These are phyloP conservation scores for Nymphaea colorata DNA, from an alignment of 164 flowering plant genomes.

Conservation along the genomic window DNA sequence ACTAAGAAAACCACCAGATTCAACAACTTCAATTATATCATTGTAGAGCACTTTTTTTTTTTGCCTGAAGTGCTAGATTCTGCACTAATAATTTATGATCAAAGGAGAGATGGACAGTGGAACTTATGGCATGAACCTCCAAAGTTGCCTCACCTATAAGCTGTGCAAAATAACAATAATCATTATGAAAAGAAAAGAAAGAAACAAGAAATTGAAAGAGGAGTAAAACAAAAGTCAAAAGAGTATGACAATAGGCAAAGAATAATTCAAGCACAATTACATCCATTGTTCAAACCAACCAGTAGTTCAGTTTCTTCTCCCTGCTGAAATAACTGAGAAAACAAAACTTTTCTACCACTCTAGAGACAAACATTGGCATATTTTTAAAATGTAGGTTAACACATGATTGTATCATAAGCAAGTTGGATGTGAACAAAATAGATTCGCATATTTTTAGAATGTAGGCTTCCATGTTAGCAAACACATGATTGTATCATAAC, in stretches of 20 bases:
- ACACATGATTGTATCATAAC: no score
- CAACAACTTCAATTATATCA: slow-evolving; percentile 91
- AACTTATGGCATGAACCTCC: slow-evolving; percentile 62
- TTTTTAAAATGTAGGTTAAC: no score
- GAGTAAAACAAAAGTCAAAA: not conserved
- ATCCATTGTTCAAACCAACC: slow-evolving; percentile 79
- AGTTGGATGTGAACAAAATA: no score
- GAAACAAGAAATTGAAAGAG: no score
- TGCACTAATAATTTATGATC: slow-evolving; percentile 65
- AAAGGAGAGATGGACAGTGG: slow-evolving; percentile 77
- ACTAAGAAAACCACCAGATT: slow-evolving; percentile 62
- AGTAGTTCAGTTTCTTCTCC: slow-evolving; percentile 82
- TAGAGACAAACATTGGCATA: no score
- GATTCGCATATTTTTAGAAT: no score
- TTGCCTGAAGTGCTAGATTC: slow-evolving; percentile 78
- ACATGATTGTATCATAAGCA: no score
- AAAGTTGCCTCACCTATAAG: slow-evolving; percentile 51
- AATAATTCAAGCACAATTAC: slow-evolving; percentile 20
- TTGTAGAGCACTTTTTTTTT: slow-evolving; percentile 71
- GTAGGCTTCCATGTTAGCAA: no score
- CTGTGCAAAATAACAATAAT: not conserved
- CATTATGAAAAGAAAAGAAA: no score
- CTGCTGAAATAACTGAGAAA: slow-evolving; percentile 51
- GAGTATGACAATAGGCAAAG: not conserved
- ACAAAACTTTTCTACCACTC: not conserved